A percentile compares a stretch with the other conserved stretches of the same genome.
Evolutionary conservation across 805 yeast genomes (phyloP).

Genomic region (Jamesozyma spencerorum): DNA sequence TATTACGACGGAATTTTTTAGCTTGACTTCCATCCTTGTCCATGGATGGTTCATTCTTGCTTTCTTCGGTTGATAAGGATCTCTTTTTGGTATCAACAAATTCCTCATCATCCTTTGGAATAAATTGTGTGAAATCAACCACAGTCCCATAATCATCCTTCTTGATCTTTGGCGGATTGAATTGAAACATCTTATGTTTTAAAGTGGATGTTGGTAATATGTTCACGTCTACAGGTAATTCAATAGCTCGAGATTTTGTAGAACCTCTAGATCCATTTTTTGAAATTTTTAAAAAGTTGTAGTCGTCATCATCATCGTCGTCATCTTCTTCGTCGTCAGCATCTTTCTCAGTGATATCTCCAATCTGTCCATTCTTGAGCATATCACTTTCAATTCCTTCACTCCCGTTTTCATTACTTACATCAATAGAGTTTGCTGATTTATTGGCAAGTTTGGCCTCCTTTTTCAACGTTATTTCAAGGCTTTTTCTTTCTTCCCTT

Average conservation of each 20-base stretch:
- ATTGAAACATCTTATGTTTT: constrained; percentile 68
- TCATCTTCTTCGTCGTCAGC: constrained; percentile 16
- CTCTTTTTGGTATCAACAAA: constrained; percentile 11
- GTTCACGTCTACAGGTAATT: constrained; percentile 24
- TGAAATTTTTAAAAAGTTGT: constrained; percentile 8
- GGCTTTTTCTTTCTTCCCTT: constrained; percentile 33
- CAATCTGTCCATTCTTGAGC: neutral
- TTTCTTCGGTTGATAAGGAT: neutral
- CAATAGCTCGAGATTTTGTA: constrained; percentile 5
- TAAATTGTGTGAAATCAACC: constrained; percentile 57
- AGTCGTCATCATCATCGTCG: constrained; percentile 27
- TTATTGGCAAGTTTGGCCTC: constrained; percentile 19
- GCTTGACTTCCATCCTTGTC: constrained; percentile 5
- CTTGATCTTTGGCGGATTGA: constrained; percentile 45
- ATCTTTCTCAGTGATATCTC: neutral
- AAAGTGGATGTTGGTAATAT: constrained; percentile 17
- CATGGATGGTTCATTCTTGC: constrained; percentile 8
- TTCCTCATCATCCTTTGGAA: constrained; percentile 33
- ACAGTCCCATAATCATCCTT: constrained; percentile 84
- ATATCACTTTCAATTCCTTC: neutral
- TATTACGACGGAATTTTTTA: constrained; percentile 28
- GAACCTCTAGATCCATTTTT: constrained; percentile 5
- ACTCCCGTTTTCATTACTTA: neutral
- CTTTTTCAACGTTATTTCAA: constrained; percentile 27
- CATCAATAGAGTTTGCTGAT: constrained; percentile 9